Conservation (phyloP, 2,329 filamentous ascomycete species). For the Botrytis pseudocinerea region DNA sequence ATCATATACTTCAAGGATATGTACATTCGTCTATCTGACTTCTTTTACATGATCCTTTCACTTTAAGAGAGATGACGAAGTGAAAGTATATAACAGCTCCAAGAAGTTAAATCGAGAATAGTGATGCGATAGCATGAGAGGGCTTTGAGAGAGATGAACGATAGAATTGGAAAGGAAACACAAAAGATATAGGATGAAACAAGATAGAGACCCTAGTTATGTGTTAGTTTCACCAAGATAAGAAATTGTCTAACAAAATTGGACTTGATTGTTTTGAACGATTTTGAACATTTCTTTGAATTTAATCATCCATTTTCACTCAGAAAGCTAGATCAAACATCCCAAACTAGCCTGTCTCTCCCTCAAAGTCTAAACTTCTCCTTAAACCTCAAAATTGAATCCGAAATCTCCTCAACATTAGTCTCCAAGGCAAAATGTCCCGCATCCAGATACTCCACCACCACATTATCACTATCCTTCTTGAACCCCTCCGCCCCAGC, state of each 20-base stretch:
- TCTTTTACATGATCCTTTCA: no score
- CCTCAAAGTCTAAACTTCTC: conserved; percentile 32
- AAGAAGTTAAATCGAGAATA: no score
- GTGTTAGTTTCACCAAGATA: background rate
- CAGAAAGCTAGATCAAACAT: background rate
- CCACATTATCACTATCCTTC: conserved; percentile 49
- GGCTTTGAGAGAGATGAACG: no score
- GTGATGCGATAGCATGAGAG: no score
- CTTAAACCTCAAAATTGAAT: conserved; percentile 35
- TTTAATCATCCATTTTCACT: background rate
- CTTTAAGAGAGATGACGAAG: no score
- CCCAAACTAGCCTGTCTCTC: background rate
- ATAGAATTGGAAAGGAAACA: background rate
- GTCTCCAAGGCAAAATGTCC: conserved; percentile 54
- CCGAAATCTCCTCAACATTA: conserved; percentile 30
- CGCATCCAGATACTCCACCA: conserved; percentile 53
- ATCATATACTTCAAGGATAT: no score
- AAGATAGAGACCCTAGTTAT: background rate
- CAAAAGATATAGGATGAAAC: background rate
- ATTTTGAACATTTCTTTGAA: background rate
- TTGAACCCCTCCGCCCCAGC: conserved; percentile 56
- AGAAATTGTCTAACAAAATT: background rate
- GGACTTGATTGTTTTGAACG: background rate
- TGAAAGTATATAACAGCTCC: no score
- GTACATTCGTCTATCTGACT: no score